Base-by-base conservation (phyloP, 2,329 filamentous ascomycete species). In the Trichoderma sp. region DNA sequence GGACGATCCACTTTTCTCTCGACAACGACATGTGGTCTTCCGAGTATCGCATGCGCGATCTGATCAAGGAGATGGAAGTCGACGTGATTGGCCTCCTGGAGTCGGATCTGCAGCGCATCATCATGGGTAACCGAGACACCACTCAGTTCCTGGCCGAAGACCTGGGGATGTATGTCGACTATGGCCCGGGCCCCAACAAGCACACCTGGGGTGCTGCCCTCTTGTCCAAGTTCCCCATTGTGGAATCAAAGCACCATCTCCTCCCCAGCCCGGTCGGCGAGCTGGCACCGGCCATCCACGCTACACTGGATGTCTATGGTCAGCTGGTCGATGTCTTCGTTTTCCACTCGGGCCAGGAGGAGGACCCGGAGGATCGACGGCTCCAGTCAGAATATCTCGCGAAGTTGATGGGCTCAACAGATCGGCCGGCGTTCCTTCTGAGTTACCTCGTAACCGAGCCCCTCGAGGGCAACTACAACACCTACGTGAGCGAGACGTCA, bases 1-100 rank as follows among this genome's bases (percentile, higher is more conserved):
- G 95, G 95, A 99, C 95, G 0, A 93, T 98, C 64, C 95, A 99
- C 79, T 99, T 99, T 77, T 93, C 91, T 15, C 87, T 99, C 21
- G 95, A 99, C 79, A 98, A 99, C 72, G 91, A 97, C 76, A 97
- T 98, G 93, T 98, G 93, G 92, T 94, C 92, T 10, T 97, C 94
- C 0, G 95, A 99, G 78, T 88, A 91, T 71, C 93, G 95, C 68
- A 96, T 97, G 88, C 90, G 92, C 66, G 90, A 97, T 80, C 82
- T 96, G 15, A 89, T 97, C 78, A 88, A 92, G 73, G 95, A 98
- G 73, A 81, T 97, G n/a, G 95, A 99, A 78, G 81, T 99, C n/a
- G 95, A 99, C 74, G 92, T 99, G 5, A 85, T 99, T 54, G 95
- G 95, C n/a, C 85, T 99, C 21, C 84, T 99, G 0, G 95, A 99